Percentiles rank a stretch among this genome's conserved stretches.
Conservation (phyloP, 805 yeast species). For the Yarrowia keelungensis region DNA sequence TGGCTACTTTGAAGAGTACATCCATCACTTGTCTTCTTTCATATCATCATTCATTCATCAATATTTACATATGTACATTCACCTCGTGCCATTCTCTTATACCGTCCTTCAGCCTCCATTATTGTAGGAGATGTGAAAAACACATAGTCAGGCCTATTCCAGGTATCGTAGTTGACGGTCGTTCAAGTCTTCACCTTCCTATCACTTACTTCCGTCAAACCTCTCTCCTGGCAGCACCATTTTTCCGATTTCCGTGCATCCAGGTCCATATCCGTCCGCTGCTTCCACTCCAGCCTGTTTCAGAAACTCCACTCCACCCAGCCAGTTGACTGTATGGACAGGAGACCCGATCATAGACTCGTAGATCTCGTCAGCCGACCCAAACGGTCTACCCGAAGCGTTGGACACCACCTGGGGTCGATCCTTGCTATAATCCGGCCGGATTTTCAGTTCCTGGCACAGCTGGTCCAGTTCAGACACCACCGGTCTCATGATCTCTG, state of each 20-base stretch:
- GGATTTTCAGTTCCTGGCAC: not conserved
- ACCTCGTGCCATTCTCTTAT: not conserved
- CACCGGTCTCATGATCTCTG: conserved; percentile 15
- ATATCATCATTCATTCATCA: no score
- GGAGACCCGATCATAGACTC: conserved; percentile 28
- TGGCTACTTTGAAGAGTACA: no score
- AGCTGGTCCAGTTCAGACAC: conserved; percentile 4
- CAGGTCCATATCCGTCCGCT: conserved; percentile 25
- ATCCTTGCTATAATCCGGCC: conserved; percentile 14
- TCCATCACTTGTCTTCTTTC: no score
- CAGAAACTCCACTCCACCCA: conserved; percentile 2
- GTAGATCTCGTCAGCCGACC: conserved; percentile 1
- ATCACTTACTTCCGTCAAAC: not conserved
- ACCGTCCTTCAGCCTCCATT: no score
- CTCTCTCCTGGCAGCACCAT: conserved; percentile 24
- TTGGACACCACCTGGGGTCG: conserved; percentile 19
- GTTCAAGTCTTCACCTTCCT: no score
- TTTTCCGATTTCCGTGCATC: conserved; percentile 18
- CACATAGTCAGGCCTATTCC: no score
- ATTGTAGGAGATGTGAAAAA: no score
- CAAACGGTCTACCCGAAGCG: conserved; percentile 30
- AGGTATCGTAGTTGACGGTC: no score
- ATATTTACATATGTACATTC: not conserved
- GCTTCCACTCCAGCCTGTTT: not conserved
- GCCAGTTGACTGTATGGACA: conserved; percentile 22